Evolutionary conservation across 257 asterid species (phyloP), one percentile per base, ranked within the genome.

Genomic region (Plantago elongata): DNA sequence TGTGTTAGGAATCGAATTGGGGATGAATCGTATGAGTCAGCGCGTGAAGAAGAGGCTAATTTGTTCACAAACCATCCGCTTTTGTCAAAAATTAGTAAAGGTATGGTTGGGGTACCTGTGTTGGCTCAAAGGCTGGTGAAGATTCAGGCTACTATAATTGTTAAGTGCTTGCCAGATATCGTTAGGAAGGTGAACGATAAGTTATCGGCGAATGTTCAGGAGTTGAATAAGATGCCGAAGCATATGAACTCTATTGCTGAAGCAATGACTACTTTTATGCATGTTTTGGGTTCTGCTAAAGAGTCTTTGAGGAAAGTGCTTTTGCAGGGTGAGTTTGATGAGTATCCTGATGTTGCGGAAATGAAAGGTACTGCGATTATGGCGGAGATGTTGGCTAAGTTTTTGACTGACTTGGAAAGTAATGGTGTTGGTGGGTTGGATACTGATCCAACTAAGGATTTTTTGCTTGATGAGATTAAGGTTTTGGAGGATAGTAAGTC

Each of bases 321-420:
- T 0, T 2, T 79, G 58, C 57, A 66, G 27, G 81, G 81, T 0
- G 84, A 79, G 51, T 79, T 73, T n/a, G 81, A 79, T 13, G 81
- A 79, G 29, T 76, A 73, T 17, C 79, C 69, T 0, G 81, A 73
- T 52, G 72, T 15, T 0, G 22, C 3, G 1, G 71, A 65, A 16
- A 75, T 75, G 78, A 78, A 75, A 6, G 61, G 68, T 5, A 75
- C 78, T 0, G 78, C 83, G 0, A 18, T 64, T 11, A 4, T 78
- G 15, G 72, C 66, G 1, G 72, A 72, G 16, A 69, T 62, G 80
- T 51, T 75, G 3, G 22, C 47, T 37, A 13, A 65, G 22, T 78
- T 13, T 55, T 62, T 72, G 0, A 44, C 56, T 0, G 70, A 70
- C 48, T 27, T 72, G 17, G 58, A 60, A 2, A 51, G 65, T 1